Conservation (phyloP, 768 basidiomycete species). For the Nidularia pulvinata region DNA sequence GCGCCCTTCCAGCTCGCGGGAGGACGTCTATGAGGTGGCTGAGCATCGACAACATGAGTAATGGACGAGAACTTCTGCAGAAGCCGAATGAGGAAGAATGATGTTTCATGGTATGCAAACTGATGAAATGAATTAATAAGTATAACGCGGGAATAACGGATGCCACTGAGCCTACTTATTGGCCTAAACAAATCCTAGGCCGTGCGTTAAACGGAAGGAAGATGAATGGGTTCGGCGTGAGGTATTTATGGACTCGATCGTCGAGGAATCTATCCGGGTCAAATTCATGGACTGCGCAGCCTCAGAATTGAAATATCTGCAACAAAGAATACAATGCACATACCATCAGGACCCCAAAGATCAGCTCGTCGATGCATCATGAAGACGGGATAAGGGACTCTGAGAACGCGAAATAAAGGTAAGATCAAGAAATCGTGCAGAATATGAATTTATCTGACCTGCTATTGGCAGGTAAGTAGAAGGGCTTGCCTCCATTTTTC, state of each 20-base stretch:
- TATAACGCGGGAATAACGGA: neutral
- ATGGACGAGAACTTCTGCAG: conserved; percentile 53
- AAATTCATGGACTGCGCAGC: conserved; percentile 45
- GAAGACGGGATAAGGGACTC: conserved; percentile 40
- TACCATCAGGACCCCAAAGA: conserved; percentile 71
- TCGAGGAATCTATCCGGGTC: conserved; percentile 74
- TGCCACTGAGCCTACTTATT: conserved; percentile 30
- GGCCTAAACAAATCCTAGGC: conserved; percentile 50
- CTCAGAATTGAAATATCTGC: neutral
- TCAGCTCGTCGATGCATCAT: conserved; percentile 64
- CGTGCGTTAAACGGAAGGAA: conserved; percentile 13
- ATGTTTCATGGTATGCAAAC: conserved; percentile 69
- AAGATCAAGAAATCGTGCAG: neutral
- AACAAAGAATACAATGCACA: neutral
- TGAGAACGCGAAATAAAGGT: neutral
- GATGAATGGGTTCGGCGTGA: conserved; percentile 18
- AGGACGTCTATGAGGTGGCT: conserved; percentile 36
- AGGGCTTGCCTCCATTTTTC: neutral
- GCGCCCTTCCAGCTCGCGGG: conserved; percentile 41
- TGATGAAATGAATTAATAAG: conserved; percentile 12
- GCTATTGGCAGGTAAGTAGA: neutral
- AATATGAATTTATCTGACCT: conserved; percentile 17
- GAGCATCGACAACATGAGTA: conserved; percentile 40
- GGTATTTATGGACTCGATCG: conserved; percentile 52
- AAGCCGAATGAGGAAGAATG: conserved; percentile 28